Evolutionary conservation across 768 basidiomycete species (phyloP).

Genomic region (Candolleomyces efflorescens): DNA sequence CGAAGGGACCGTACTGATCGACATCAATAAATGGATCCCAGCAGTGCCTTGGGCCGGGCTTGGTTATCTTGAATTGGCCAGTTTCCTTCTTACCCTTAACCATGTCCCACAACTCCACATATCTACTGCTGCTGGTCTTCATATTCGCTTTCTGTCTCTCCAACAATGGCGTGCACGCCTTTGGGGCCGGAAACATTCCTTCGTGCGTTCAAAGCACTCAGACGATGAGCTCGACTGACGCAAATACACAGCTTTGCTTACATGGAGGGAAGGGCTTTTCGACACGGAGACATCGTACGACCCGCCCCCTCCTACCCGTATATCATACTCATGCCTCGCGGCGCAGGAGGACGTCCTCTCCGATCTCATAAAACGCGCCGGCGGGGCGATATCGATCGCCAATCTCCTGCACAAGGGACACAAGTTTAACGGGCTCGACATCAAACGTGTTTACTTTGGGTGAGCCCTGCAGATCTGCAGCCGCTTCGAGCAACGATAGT

Average conservation of each 20-base stretch:
- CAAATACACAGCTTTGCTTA: conserved; percentile 65
- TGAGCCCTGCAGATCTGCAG: conserved; percentile 22
- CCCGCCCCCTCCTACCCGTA: not conserved
- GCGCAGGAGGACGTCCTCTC: conserved; percentile 63
- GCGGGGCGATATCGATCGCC: conserved; percentile 56
- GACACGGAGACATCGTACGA: conserved; percentile 86
- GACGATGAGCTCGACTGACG: conserved; percentile 15
- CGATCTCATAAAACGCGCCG: conserved; percentile 53
- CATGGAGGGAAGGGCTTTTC: conserved; percentile 80
- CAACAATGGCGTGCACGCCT: conserved; percentile 59
- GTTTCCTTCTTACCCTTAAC: not conserved
- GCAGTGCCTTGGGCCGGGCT: too few species aligned
- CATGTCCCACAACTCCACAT: conserved; percentile 32
- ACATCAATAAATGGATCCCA: too few species aligned
- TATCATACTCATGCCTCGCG: conserved; percentile 9
- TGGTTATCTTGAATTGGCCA: too few species aligned
- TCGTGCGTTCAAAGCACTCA: conserved; percentile 34
- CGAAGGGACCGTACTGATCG: too few species aligned
- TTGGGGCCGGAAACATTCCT: conserved; percentile 87
- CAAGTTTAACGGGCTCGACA: conserved; percentile 78
- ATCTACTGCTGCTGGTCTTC: conserved; percentile 43
- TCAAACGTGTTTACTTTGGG: conserved; percentile 85
- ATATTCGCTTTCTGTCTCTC: conserved; percentile 55
- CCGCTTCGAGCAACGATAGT: not conserved
- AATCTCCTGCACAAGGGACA: conserved; percentile 53